Percentiles rank a stretch among this genome's conserved stretches.
phyloP scores from a whole-genome alignment of 306 rosid genomes.

The Sicyos edulis region DNA sequence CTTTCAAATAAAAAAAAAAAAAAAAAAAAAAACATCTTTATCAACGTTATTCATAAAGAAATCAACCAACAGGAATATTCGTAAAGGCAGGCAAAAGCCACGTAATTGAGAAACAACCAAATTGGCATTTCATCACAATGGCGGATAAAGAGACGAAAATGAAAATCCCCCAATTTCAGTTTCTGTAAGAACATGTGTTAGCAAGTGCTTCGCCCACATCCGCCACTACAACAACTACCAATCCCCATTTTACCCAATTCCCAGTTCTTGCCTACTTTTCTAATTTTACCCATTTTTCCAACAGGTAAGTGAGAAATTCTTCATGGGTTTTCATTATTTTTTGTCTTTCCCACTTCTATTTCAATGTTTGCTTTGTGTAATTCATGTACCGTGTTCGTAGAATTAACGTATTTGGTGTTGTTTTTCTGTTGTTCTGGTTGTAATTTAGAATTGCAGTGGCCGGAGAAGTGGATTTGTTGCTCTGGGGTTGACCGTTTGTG shows the following conservation, averaged over 20 bases:
- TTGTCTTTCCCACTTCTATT: neutral
- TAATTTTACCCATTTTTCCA: neutral
- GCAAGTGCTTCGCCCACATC: slow-evolving; percentile 1
- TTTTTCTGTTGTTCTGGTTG: neutral
- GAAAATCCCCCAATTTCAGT: neutral
- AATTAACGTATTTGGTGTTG: neutral
- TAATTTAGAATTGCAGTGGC: neutral
- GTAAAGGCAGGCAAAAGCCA: neutral
- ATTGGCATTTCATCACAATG: neutral
- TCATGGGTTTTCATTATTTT: neutral
- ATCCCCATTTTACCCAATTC: neutral
- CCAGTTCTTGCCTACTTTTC: neutral
- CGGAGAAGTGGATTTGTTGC: slow-evolving; percentile 13
- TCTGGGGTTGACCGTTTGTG: neutral
- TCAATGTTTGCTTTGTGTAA: neutral
- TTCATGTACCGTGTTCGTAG: neutral
- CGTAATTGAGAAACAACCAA: slow-evolving; percentile 8
- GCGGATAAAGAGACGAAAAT: neutral
- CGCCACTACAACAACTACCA: neutral
- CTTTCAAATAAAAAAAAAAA: no score
- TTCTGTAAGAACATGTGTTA: neutral
- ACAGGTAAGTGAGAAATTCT: neutral
- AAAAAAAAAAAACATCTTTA: neutral
- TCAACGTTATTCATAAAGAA: neutral
- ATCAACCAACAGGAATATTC: slow-evolving; percentile 11